Evolutionary conservation across 345 rosid genomes (phyloP).

Genomic region (Pugionium cornutum): DNA sequence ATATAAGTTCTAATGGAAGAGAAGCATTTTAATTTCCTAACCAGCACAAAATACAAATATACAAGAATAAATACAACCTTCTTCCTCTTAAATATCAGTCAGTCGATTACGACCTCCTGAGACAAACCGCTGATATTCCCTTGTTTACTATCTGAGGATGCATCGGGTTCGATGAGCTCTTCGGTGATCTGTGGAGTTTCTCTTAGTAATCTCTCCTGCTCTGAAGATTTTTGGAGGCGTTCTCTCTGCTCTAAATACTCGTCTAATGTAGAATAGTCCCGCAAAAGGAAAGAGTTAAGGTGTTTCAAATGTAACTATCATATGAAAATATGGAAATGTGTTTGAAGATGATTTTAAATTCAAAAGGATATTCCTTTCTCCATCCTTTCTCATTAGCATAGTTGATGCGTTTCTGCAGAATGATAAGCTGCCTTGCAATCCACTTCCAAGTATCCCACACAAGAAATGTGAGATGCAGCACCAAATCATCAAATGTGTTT

Average conservation of each 20-base stretch:
- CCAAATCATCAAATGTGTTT: not conserved
- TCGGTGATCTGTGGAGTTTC: constrained; percentile 34
- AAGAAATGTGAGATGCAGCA: constrained; percentile 27
- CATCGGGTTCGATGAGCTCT: constrained; percentile 22
- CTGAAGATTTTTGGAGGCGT: constrained; percentile 33
- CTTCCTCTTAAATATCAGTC: constrained; percentile 1
- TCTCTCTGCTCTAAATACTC: constrained; percentile 39
- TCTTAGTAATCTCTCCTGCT: constrained; percentile 36
- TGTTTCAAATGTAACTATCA: constrained; percentile 21
- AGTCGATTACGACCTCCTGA: constrained; percentile 21
- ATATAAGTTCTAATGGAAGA: constrained; percentile 14
- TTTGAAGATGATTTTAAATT: not conserved
- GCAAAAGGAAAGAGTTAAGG: constrained; percentile 21
- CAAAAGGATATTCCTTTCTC: constrained; percentile 41
- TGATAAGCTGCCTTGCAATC: constrained; percentile 36
- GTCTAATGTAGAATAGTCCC: constrained; percentile 29
- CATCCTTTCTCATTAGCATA: constrained; percentile 39
- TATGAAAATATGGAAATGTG: constrained; percentile 1
- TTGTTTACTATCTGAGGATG: constrained; percentile 19
- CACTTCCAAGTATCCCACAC: constrained; percentile 29
- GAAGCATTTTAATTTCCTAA: not conserved
- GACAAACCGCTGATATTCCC: constrained; percentile 10
- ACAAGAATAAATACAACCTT: not conserved
- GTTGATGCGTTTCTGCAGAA: constrained; percentile 40
- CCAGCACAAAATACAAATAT: not conserved